phyloP scores from a whole-genome alignment of 2,329 filamentous ascomycete genomes.

The Arachnopeziza araneosa region DNA sequence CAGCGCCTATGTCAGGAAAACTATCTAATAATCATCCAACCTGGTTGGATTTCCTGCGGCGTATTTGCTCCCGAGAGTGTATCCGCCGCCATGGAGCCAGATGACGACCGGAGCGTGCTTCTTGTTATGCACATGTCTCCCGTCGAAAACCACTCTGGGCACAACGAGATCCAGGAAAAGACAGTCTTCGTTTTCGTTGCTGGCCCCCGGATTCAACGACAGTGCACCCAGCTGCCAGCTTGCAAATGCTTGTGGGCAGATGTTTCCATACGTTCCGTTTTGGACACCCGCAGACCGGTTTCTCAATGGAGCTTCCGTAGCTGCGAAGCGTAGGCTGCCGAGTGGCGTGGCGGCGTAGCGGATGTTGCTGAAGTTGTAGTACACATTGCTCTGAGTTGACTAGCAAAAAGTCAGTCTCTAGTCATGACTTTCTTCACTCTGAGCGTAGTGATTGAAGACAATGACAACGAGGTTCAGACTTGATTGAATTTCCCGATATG shows the following conservation, averaged over 20 bases:
- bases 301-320: conserved; percentile 21
- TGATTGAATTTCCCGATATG: not conserved
- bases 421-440: not conserved
- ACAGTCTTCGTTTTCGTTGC: conserved; percentile 37
- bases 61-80: conserved; percentile 36
- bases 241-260: not conserved
- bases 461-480: not conserved
- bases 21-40: conserved; percentile 14
- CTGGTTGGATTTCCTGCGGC: conserved; percentile 33
- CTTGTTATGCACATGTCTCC: not conserved
- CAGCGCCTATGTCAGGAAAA: not conserved
- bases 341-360: conserved; percentile 38
- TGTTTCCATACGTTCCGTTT: not conserved
- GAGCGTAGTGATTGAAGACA: not conserved
- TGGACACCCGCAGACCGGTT: not conserved
- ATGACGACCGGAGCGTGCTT: conserved; percentile 35
- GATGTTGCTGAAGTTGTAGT: conserved; percentile 36
- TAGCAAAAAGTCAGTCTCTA: not conserved
- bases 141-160: not conserved
- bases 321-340: conserved; percentile 38
- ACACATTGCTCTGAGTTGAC: conserved; percentile 24
- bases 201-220: not conserved
- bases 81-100: conserved; percentile 45
- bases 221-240: not conserved
- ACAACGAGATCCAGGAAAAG: conserved; percentile 39